Base-by-base conservation (phyloP, 352 stramenopile genomes). In the Chrysophaeum taylorii region DNA sequence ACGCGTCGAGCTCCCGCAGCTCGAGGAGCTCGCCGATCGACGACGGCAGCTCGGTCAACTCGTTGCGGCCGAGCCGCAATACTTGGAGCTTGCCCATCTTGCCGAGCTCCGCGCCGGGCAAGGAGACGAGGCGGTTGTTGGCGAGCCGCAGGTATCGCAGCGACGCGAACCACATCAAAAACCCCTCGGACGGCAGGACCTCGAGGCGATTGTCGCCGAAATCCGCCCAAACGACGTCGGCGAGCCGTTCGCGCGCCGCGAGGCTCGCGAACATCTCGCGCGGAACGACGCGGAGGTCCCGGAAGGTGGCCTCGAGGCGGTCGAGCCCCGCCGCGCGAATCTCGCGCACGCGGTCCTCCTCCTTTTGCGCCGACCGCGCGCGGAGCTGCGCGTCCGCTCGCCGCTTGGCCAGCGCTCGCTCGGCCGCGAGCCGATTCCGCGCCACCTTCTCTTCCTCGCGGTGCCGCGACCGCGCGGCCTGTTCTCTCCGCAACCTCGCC, bases 81-180 rank as follows among this genome's bases (percentile, higher is more conserved):
- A 66, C 27, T 31, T 66, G 33, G 9, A 42, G 27, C 14, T 25
- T 9, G 1, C 15, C 31, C 57, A 66, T 66, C 31, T 66, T 45
- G 1, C 57, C 57, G 14, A 66, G 36, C 27, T 66, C 57, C 14
- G 27, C 33, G 25, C 27, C 27, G 2, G 57, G 57, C 14, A 66
- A 36, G 21, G 9, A 25, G 12, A 1, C 12, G 33, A 66, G 57
- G 33, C 57, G 57, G 36, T 66, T 66, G 2, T 2, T 18, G 9
- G 57, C 18, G 9, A 66, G 35, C 16, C 57, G 31, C 5, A 66
- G 5, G 36, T 66, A 66, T 2, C 57, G 31, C 35, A 33, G 14
- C 16, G 31, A 14, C 33, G 35, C 35, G 31, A 66, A 45, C 57
- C 57, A 66, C 57, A 66, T 66, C 7, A 66, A 16, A n/a, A 66